These are phyloP conservation scores for Pisolithus marmoratus DNA, from an alignment of 768 basidiomycete species.

Conservation along the genomic window DNA sequence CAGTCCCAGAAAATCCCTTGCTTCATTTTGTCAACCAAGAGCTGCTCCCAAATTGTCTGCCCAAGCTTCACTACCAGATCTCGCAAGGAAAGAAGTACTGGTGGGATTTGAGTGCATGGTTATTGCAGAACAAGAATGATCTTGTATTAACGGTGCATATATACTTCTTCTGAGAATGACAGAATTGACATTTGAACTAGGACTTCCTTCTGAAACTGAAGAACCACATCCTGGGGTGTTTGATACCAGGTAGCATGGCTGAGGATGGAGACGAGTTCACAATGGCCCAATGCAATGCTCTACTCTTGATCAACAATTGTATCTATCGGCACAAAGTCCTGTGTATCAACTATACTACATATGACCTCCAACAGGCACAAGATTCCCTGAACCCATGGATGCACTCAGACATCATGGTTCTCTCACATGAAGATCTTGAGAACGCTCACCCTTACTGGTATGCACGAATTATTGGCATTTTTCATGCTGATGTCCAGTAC, in stretches of 20 bases:
- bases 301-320: slow-evolving; percentile 17
- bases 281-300: slow-evolving; percentile 7
- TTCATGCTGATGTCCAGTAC: slow-evolving; percentile 8
- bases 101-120: slow-evolving; percentile 5
- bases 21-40: slow-evolving; percentile 7
- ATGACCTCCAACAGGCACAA: slow-evolving; percentile 23
- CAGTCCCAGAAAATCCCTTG: not conserved
- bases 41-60: slow-evolving; percentile 1
- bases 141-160: slow-evolving; percentile 5
- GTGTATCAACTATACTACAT: slow-evolving; percentile 25
- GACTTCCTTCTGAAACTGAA: slow-evolving; percentile 14
- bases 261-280: slow-evolving; percentile 22
- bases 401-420: slow-evolving; percentile 34
- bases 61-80: slow-evolving; percentile 16
- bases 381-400: slow-evolving; percentile 36
- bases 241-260: slow-evolving; percentile 12
- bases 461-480: slow-evolving; percentile 10
- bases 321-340: slow-evolving; percentile 24
- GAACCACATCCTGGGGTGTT: slow-evolving; percentile 14
- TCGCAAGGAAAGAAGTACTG: slow-evolving; percentile 1
- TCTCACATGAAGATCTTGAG: slow-evolving; percentile 20
- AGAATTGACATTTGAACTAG: slow-evolving; percentile 3
- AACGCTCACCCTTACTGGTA: slow-evolving; percentile 35
- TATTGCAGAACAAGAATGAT: slow-evolving; percentile 5
- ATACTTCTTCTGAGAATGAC: slow-evolving; percentile 5